phyloP scores from a whole-genome alignment of 345 rosid species.

The Orychophragmus violaceus region DNA sequence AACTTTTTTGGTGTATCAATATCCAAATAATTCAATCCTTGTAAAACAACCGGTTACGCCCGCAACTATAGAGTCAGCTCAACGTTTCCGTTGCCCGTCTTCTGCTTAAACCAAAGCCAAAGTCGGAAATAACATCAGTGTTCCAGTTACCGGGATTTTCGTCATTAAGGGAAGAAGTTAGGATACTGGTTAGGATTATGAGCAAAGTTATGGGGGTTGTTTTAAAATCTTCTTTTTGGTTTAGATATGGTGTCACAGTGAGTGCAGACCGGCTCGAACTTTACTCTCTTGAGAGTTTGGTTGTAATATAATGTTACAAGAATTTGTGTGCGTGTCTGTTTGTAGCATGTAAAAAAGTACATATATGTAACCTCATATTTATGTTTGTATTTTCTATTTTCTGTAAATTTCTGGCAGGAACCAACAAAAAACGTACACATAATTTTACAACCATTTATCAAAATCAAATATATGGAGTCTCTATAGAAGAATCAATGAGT shows the following conservation, averaged over 20 bases:
- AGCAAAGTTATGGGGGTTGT: background rate
- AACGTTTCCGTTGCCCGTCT: background rate
- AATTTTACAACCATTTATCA: no score
- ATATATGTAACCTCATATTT: background rate
- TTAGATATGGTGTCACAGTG: constrained; percentile 5
- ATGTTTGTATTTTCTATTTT: background rate
- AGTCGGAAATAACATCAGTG: background rate
- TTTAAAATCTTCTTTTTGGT: no score
- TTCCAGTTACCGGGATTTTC: background rate
- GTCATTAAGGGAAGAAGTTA: background rate
- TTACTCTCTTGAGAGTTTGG: constrained; percentile 12
- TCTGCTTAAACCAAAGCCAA: background rate
- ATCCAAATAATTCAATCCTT: constrained; percentile 8
- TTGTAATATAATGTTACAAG: constrained; percentile 5
- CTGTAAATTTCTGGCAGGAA: no score
- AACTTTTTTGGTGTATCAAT: constrained; percentile 21
- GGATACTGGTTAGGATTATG: background rate
- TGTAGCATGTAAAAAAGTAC: background rate
- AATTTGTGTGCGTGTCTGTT: constrained; percentile 6
- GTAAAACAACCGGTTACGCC: background rate
- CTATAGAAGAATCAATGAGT: no score
- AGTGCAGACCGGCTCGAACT: constrained; percentile 13
- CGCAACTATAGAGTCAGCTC: constrained; percentile 1
- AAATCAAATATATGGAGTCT: no score
- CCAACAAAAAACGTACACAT: no score